These are phyloP conservation scores for Carallia brachiata DNA, from an alignment of 345 rosid species.

Conservation along the genomic window DNA sequence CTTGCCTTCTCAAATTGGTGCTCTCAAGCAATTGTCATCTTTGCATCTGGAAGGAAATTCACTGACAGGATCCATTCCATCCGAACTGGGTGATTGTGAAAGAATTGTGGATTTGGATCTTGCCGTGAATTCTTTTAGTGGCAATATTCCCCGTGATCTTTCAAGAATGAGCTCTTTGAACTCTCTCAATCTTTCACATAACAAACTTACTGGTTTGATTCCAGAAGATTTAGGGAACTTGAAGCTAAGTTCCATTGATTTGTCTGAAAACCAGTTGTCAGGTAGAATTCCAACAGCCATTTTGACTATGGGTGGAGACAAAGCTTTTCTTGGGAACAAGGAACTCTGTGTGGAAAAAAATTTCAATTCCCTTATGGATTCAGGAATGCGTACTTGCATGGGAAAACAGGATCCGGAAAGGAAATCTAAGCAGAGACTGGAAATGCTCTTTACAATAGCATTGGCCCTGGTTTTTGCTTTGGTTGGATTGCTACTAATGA, in stretches of 20 bases:
- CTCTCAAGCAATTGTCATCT: conserved; percentile 51
- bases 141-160: conserved; percentile 48
- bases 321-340: conserved; percentile 56
- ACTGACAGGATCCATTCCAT: conserved; percentile 58
- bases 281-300: conserved; percentile 67
- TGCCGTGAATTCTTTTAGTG: conserved; percentile 58
- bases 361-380: conserved; percentile 18
- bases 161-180: conserved; percentile 54
- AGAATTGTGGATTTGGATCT: conserved; percentile 74
- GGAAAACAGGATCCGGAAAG: conserved; percentile 26
- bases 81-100: conserved; percentile 43
- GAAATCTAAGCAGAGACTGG: conserved; percentile 28
- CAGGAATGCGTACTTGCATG: conserved; percentile 41
- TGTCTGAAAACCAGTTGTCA: conserved; percentile 58
- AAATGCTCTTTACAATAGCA: conserved; percentile 44
- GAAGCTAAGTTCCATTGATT: conserved; percentile 76
- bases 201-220: conserved; percentile 57
- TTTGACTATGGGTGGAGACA: conserved; percentile 57
- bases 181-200: conserved; percentile 72
- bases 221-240: conserved; percentile 51
- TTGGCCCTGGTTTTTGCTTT: conserved; percentile 38
- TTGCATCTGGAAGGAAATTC: conserved; percentile 71
- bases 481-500: conserved; percentile 43
- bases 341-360: conserved; percentile 54
- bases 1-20: conserved; percentile 55